A percentile compares a stretch with the other conserved stretches of the same genome.
Evolutionary conservation across 2,329 filamentous ascomycete genomes (phyloP).

Genomic region (Aspergillus udagawae): DNA sequence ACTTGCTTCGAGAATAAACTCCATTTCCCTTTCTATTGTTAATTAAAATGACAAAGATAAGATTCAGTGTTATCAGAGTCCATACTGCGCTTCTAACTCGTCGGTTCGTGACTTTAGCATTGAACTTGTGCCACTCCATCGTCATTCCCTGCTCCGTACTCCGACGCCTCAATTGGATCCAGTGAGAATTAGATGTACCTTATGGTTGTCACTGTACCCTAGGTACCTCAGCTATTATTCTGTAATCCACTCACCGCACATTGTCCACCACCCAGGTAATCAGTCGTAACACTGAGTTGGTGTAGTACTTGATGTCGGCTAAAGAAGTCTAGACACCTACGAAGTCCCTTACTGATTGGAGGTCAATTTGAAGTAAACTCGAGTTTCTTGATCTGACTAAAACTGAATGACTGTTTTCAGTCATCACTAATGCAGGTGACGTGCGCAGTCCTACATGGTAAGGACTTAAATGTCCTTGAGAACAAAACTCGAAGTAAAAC

Average conservation of each 20-base stretch:
- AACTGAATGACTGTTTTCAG: neutral
- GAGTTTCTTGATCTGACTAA: neutral
- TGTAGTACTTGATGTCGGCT: neutral
- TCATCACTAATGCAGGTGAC: neutral
- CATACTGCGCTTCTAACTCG: neutral
- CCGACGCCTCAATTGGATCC: neutral
- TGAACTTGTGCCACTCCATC: neutral
- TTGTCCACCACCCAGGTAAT: neutral
- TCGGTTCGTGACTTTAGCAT: neutral
- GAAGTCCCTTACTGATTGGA: neutral
- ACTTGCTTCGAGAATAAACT: neutral
- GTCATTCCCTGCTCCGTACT: neutral
- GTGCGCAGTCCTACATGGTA: neutral
- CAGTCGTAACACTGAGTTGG: neutral
- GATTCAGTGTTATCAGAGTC: neutral
- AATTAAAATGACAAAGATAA: neutral
- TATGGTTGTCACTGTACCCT: too few relatives aligned
- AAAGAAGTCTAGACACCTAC: neutral
- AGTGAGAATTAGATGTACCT: too few relatives aligned
- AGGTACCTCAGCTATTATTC: neutral
- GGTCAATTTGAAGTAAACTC: neutral
- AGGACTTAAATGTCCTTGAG: too few relatives aligned
- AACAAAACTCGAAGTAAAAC: too few relatives aligned
- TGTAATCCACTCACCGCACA: neutral
- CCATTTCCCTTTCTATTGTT: neutral